Base-by-base conservation (phyloP, 768 basidiomycete species). In the Mycena venus region DNA sequence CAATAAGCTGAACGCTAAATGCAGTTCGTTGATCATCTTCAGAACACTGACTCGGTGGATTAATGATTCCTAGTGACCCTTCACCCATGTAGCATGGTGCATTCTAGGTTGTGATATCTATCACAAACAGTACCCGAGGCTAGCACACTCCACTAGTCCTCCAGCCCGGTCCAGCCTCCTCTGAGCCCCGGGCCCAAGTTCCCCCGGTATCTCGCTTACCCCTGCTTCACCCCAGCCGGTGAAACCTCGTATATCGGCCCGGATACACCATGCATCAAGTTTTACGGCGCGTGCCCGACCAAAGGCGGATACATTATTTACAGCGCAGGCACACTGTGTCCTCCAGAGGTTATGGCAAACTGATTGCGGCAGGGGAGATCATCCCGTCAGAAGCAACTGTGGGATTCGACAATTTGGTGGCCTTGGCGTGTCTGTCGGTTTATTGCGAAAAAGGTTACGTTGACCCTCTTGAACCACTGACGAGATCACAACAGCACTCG, bases 1-100 rank as follows among this genome's bases (percentile, higher is more conserved):
- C 69, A 70, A 56, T 1, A 31, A 62, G 19, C 29, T 70, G 60
- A 65, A 71, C 32, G 44, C 55, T 47, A 65, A 70, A 71, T 70
- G 49, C 29, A 61, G 58, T 61, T 29, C 12, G 32, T 5, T 70
- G 60, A 62, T 70, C 55, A 71, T 71, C 70, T 71, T 64, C 63
- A 65, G 19, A 55, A 36, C 42, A n/a, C 27, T 11, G 49, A 51
- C 49, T 51, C 27, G n/a, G 44, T 47, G 23, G 49, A 51, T 51
- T 51, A 51, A 25, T 51, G 40, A n/a, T 40, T 44, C 55, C n/a
- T n/a, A n/a, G n/a, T n/a, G n/a, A n/a, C n/a, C n/a, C 15, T 15
- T 19, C 29, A 21, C 25, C 38, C 62, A 61, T 38, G 11, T 32
- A 58, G 56, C 32, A 55, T 59, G 34, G 58, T 61, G 10, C 27